Conservation (phyloP, 768 basidiomycete species). For the Mycena rosella region DNA sequence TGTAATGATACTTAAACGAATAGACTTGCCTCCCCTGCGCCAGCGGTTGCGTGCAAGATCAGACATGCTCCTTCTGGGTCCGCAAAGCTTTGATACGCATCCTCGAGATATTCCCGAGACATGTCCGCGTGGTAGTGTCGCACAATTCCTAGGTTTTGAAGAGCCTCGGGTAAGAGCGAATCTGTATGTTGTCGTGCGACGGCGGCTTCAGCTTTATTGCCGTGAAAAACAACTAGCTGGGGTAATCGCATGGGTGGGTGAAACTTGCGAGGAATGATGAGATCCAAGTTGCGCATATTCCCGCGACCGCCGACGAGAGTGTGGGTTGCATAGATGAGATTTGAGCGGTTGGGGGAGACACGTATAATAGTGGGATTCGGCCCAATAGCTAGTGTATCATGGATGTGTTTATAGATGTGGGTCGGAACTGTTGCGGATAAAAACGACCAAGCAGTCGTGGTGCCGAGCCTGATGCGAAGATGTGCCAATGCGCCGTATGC, state of each 20-base stretch:
- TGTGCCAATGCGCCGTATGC: conserved; percentile 39
- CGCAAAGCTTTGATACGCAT: too few relatives aligned
- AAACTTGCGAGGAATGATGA: conserved; percentile 34
- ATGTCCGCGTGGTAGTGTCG: conserved; percentile 45
- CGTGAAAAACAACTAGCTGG: conserved; percentile 39
- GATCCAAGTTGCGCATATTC: conserved; percentile 40
- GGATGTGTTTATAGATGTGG: conserved; percentile 35
- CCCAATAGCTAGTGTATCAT: conserved; percentile 21
- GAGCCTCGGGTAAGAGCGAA: conserved; percentile 12
- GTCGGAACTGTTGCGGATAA: conserved; percentile 42
- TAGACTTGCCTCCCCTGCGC: conserved; percentile 5
- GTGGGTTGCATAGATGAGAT: conserved; percentile 47
- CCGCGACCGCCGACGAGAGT: conserved; percentile 34
- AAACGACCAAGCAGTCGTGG: conserved; percentile 17
- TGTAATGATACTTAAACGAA: too few relatives aligned
- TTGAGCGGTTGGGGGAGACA: conserved; percentile 43
- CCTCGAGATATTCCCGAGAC: conserved; percentile 43
- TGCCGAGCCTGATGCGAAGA: conserved; percentile 30
- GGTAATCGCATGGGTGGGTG: conserved; percentile 19
- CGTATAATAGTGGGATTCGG: conserved; percentile 28
- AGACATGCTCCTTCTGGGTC: background rate
- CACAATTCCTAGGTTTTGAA: conserved; percentile 33
- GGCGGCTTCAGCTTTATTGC: conserved; percentile 25
- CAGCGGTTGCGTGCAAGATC: background rate
- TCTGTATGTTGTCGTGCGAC: conserved; percentile 27